phyloP scores from a whole-genome alignment of 2,329 filamentous ascomycete genomes.

The Alternaria hordeiaustralica region DNA sequence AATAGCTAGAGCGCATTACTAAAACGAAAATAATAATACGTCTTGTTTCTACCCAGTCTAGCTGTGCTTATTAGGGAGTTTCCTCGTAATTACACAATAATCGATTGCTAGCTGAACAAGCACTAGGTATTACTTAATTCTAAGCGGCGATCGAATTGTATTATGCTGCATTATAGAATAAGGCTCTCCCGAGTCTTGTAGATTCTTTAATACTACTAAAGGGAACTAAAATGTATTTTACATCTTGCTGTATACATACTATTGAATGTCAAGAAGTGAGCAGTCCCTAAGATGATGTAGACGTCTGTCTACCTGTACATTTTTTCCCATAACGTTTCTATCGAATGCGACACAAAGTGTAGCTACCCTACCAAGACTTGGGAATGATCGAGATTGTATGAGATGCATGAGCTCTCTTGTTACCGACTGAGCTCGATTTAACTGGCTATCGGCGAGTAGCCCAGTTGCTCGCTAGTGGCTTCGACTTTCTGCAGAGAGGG shows the following conservation, averaged over 20 bases:
- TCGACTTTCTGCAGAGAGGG: neutral
- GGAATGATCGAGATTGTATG: too few relatives aligned
- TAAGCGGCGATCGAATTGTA: too few relatives aligned
- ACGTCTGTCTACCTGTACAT: neutral
- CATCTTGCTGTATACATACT: neutral
- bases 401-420: neutral
- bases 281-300: neutral
- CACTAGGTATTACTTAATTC: neutral
- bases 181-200: too few relatives aligned
- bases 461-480: neutral
- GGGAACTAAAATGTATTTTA: accelerated
- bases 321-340: too few relatives aligned
- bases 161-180: too few relatives aligned
- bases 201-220: too few relatives aligned
- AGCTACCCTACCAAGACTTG: too few relatives aligned
- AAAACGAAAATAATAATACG: neutral
- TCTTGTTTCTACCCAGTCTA: neutral
- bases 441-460: neutral
- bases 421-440: neutral
- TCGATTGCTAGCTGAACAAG: too few relatives aligned
- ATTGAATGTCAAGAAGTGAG: neutral
- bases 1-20: neutral
- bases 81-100: too few relatives aligned
- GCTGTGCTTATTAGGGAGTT: neutral
- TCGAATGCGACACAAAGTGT: too few relatives aligned